Base-by-base conservation (phyloP, 345 rosid genomes). In the Geranium rotundifolium region DNA sequence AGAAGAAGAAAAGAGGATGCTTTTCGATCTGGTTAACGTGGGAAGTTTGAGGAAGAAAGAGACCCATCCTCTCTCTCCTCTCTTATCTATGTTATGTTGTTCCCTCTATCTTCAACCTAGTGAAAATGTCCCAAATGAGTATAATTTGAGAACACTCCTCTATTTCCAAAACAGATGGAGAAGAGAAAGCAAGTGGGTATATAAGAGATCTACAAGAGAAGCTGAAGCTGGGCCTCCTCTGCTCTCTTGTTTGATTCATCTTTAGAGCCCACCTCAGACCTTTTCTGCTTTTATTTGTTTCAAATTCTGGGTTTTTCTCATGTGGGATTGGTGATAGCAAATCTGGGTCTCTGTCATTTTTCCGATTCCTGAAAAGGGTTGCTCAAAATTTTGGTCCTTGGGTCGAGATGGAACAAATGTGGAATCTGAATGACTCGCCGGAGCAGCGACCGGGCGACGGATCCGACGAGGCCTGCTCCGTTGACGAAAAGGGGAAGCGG, bases 21-120 rank as follows among this genome's bases (percentile, higher is more conserved):
- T 81, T 81, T 83, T 83, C 91, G 84, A 85, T 85, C 83, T 76
- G 83, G 82, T 77, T 85, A 81, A 85, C 86, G 86, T 85, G 82
- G 79, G 86, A 76, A 71, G 69, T 70, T 63, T 64, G 6, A 64
- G 76, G 57, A 61, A 75, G 82, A 85, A 77, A 76, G 83, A 77
- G 80, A 81, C 67, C 71, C 64, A 69, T 76, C 80, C 60, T 54
- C 19, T 62, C 29, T 14, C 55, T 62, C 64, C 34, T 34, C 27
- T 23, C 27, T 23, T 23, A 1, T 34, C 41, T 34, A 34, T 34
- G 41, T 34, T 34, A 34, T 34, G 41, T 34, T 34, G 41, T 34
- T 34, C 41, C 41, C 41, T 34, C 41, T 8, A 4, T 8, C 41
- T 34, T 34, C 41, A 34, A 34, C 41, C 41, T 23, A 23, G 27